Conservation (phyloP, 2,329 filamentous ascomycete genomes). For the Cucurbitaria berberidis region DNA sequence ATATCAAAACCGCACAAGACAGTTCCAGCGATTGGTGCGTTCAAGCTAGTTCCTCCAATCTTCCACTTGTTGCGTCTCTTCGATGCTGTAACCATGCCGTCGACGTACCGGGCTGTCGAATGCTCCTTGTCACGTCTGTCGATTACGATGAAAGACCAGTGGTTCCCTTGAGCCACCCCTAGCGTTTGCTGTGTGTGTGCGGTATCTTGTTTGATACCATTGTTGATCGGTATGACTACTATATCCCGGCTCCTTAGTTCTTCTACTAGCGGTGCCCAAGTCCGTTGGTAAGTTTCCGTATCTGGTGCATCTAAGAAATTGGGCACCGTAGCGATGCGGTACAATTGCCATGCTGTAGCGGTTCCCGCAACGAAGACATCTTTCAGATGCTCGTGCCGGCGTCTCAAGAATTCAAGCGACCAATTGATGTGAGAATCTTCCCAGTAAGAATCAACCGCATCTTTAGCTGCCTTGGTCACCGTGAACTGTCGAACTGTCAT, state of each 20-base stretch:
- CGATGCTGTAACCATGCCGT: not conserved
- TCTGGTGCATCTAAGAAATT: not conserved
- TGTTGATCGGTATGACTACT: not conserved
- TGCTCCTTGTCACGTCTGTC: not conserved
- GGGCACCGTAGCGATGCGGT: not conserved
- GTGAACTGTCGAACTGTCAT: not conserved
- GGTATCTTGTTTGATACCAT: not conserved
- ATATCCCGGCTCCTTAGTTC: not conserved
- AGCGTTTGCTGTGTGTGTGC: too few species aligned
- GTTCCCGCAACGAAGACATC: not conserved
- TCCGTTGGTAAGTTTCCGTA: not conserved
- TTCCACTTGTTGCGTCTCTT: not conserved
- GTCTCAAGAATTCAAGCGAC: not conserved
- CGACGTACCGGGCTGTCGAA: not conserved
- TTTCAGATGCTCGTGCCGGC: not conserved
- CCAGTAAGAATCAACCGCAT: not conserved
- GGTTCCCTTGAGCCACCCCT: not conserved
- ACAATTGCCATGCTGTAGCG: not conserved
- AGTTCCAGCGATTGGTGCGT: not conserved
- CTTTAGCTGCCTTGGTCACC: not conserved
- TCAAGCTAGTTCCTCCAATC: not conserved
- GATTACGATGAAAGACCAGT: not conserved
- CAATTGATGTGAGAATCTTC: not conserved
- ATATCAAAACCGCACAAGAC: not conserved
- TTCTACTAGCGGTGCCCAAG: not conserved